phyloP scores from a whole-genome alignment of 345 rosid genomes.

The Linum lewisii region DNA sequence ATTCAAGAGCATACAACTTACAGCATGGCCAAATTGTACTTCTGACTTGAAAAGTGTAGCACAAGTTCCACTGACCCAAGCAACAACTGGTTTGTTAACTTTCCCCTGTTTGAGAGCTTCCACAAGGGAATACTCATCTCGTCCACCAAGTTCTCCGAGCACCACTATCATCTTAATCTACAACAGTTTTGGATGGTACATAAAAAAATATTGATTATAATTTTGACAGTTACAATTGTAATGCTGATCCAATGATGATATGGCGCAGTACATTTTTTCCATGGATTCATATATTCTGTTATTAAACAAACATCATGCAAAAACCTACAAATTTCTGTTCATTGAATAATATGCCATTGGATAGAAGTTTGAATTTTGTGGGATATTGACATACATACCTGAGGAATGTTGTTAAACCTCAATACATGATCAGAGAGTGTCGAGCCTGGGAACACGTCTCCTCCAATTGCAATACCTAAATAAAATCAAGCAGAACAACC shows the following conservation, averaged over 20 bases:
- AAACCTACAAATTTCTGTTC: no score
- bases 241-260: not conserved
- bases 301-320: not conserved
- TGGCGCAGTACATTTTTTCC: not conserved
- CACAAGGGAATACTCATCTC: conserved; percentile 91
- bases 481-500: conserved; percentile 17
- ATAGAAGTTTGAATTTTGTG: not conserved
- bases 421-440: conserved; percentile 87
- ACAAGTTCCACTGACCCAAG: conserved; percentile 99
- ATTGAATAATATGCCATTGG: no score
- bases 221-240: not conserved
- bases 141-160: conserved; percentile 96
- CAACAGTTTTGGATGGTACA: conserved; percentile 11
- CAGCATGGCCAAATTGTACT: conserved; percentile 99
- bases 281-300: not conserved
- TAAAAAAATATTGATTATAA: not conserved
- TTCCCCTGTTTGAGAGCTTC: conserved; percentile 94
- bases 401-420: conserved; percentile 93
- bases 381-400: conserved; percentile 37
- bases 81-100: conserved; percentile 88
- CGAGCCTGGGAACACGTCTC: conserved; percentile 96
- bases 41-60: conserved; percentile 93
- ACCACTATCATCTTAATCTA: conserved; percentile 92
- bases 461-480: conserved; percentile 95
- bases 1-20: conserved; percentile 34